A percentile compares a stretch with the other conserved stretches of the same genome.
phyloP scores from a whole-genome alignment of 2,329 filamentous ascomycete genomes.

The Venturia aucupariae region DNA sequence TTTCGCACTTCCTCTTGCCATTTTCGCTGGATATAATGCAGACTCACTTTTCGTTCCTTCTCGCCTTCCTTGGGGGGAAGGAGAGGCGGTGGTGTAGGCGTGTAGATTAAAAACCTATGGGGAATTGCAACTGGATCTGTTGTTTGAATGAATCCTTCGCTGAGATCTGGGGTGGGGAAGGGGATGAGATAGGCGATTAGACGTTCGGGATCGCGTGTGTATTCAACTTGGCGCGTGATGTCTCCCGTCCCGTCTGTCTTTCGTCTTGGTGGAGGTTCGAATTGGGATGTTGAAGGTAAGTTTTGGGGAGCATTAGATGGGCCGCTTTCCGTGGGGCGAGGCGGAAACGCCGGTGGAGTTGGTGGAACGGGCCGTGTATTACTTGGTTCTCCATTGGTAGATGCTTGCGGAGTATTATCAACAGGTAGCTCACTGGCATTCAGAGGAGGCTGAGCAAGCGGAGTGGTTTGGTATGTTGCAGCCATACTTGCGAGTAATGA shows the following conservation, averaged over 20 bases:
- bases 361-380: background rate
- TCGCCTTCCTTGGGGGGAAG: constrained; percentile 31
- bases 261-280: background rate
- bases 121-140: constrained; percentile 22
- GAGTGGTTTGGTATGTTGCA: background rate
- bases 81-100: constrained; percentile 34
- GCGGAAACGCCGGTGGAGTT: background rate
- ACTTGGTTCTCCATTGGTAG: too few relatives aligned
- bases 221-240: constrained; percentile 27
- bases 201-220: constrained; percentile 33
- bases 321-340: background rate
- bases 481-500: background rate
- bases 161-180: constrained; percentile 33
- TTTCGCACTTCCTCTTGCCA: constrained; percentile 38
- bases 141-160: constrained; percentile 25
- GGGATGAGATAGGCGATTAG: constrained; percentile 36
- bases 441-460: background rate
- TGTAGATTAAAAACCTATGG: constrained; percentile 36
- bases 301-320: background rate
- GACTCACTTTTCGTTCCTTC: constrained; percentile 28
- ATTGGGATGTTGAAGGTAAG: background rate
- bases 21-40: constrained; percentile 36
- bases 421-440: background rate
- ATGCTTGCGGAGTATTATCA: background rate
- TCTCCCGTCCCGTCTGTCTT: background rate